Base-by-base conservation (phyloP, 257 asterid genomes). In the Primulina eburnea region DNA sequence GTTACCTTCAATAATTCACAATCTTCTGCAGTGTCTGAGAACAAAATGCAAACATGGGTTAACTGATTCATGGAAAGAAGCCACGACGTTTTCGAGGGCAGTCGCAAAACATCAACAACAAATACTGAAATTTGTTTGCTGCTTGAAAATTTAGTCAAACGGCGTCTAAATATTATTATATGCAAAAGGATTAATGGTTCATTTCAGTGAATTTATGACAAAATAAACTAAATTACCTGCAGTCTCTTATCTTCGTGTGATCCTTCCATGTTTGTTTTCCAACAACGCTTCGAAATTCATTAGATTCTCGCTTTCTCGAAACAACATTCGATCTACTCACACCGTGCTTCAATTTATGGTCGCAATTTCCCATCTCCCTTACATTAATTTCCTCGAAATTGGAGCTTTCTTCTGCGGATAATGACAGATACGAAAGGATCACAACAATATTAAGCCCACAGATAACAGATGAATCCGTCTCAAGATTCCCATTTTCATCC, bases 341-440 rank as follows among this genome's bases (percentile, higher is more conserved):
- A 17, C 65, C 33, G 6, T 16, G 32, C 37, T 62, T 76, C 16
- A 11, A 56, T 62, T 56, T 72, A 3, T 7, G 55, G 18, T 65
- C 67, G 58, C 21, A 26, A 11, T 56, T 68, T 2, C 24, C 64
- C 7, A 38, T 50, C 5, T 68, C 73, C 43, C 74, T 56, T 60
- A 71, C 71, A 30, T 74, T 69, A 6, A 18, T 68, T 16, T 56
- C 72, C 47, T 70, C 75, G 20, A 70, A 10, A 70, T 63, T 32
- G 60, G 28, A 50, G 6, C 69, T 14, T 35, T 59, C 73, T 18
- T 66, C 73, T 12, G 59, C 63, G 26, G 82, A 65, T 8, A 76
- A 0, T 7, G 89, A 82, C 37, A 84, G 87, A 65, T 77, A 77
- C 2, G 85, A 70, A 20, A 84, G 80, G 76, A 87, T 66, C 70